phyloP scores from a whole-genome alignment of 176 grass and related monocot species.

The Saccharum officinarum region DNA sequence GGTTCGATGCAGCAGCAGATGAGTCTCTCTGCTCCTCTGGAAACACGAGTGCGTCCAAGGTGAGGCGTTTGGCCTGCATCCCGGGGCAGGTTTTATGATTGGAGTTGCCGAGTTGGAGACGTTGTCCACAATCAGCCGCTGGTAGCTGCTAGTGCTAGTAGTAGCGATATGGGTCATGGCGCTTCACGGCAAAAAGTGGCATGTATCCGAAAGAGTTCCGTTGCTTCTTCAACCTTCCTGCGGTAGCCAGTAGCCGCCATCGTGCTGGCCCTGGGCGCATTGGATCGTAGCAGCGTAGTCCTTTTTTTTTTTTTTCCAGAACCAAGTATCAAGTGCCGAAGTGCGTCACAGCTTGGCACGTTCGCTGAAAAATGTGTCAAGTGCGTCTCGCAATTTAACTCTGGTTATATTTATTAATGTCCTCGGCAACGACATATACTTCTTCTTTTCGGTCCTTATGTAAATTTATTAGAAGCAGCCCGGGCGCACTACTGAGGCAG shows the following conservation, averaged over 20 bases:
- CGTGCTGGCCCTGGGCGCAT: background rate
- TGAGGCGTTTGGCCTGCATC: background rate
- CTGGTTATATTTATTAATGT: background rate
- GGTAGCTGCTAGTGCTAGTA: background rate
- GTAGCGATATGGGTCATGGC: no score
- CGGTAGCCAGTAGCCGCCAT: background rate
- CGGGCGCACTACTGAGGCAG: no score
- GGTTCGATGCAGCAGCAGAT: background rate
- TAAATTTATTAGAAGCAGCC: background rate
- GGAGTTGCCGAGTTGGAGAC: background rate
- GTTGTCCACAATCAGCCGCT: background rate
- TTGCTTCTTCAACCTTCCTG: background rate
- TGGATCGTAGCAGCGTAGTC: background rate
- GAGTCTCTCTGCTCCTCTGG: background rate
- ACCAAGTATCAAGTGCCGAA: background rate
- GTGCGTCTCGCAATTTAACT: background rate
- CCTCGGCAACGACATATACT: background rate
- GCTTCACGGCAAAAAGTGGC: background rate
- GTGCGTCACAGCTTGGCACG: no score
- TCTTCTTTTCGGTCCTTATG: background rate
- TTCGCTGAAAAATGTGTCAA: background rate
- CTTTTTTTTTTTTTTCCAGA: background rate
- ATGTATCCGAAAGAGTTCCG: background rate
- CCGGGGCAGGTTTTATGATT: slow-evolving; percentile 30
- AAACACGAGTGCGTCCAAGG: slow-evolving; percentile 5